Evolutionary conservation across 371 early-diverging fungal genomes (phyloP).

Genomic region (Catenaria anguillulae): DNA sequence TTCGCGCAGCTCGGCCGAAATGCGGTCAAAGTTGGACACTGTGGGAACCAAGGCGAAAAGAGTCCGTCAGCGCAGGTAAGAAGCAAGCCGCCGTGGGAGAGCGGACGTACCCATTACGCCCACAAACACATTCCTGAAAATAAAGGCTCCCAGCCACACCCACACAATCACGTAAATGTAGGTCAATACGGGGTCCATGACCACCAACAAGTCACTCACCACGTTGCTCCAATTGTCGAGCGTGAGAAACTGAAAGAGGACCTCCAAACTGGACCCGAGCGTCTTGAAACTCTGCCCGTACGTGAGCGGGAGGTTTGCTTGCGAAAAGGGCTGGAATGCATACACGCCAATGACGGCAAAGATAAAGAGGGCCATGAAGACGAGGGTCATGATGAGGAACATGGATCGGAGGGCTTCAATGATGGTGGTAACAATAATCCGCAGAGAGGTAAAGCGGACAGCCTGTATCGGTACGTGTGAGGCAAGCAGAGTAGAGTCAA

Average conservation of each 20-base stretch:
- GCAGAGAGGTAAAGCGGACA: constrained; percentile 17
- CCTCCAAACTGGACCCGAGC: constrained; percentile 3
- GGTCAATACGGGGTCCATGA: constrained; percentile 16
- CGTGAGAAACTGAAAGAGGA: constrained; percentile 24
- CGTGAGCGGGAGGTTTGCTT: constrained; percentile 7
- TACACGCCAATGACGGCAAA: constrained; percentile 21
- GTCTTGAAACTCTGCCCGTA: constrained; percentile 17
- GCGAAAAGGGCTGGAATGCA: constrained; percentile 14
- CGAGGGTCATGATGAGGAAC: constrained; percentile 21
- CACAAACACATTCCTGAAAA: constrained; percentile 29
- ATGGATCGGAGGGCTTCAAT: constrained; percentile 25
- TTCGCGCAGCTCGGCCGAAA: constrained; percentile 16
- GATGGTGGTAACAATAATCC: constrained; percentile 24
- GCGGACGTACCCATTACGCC: constrained; percentile 25
- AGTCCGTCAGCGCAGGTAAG: neutral
- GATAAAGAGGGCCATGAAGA: constrained; percentile 17
- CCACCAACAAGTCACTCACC: constrained; percentile 12
- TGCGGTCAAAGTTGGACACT: constrained; percentile 28
- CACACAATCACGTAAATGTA: constrained; percentile 20
- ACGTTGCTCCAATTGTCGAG: constrained; percentile 26
- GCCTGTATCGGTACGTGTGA: too few species aligned
- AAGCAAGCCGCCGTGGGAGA: neutral
- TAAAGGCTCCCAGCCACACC: constrained; percentile 28
- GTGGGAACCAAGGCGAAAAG: neutral
- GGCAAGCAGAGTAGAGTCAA: too few species aligned